Conservation (phyloP, 305 asterid genomes). For the Plantago lanceolata region DNA sequence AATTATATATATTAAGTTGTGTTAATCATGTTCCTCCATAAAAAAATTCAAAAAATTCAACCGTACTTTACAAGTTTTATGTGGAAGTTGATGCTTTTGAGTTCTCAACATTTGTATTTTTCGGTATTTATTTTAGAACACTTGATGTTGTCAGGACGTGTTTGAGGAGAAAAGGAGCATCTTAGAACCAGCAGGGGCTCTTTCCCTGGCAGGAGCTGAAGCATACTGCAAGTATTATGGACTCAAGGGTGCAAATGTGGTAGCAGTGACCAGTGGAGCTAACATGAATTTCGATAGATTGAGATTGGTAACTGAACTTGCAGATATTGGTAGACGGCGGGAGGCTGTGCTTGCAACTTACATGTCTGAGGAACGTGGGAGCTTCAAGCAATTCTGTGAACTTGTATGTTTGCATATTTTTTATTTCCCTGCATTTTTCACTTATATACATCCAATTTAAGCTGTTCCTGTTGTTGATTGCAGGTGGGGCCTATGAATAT, state of each 20-base stretch:
- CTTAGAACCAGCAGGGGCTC: constrained; percentile 95
- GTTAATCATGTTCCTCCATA: too few species aligned
- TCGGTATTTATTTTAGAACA: constrained; percentile 13
- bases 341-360: constrained; percentile 93
- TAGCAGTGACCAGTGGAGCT: constrained; percentile 92
- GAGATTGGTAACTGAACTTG: constrained; percentile 94
- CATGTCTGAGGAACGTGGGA: constrained; percentile 81
- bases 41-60: too few species aligned
- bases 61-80: too few species aligned
- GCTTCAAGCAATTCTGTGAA: constrained; percentile 71
- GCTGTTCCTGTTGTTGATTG: constrained; percentile 26
- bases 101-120: not conserved
- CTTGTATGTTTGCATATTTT: constrained; percentile 46
- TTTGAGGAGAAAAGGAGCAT: constrained; percentile 94
- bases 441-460: constrained; percentile 6
- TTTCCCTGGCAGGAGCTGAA: constrained; percentile 91
- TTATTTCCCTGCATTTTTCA: constrained; percentile 13
- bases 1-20: too few species aligned
- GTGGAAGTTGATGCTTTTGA: not conserved
- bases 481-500: constrained; percentile 92
- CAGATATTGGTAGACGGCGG: constrained; percentile 79
- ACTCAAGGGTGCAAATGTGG: constrained; percentile 64
- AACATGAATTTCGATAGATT: constrained; percentile 94
- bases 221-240: constrained; percentile 85
- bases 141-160: constrained; percentile 54